Evolutionary conservation across 225 moss, liverwort and hornwort species (phyloP).

Genomic region (Polytrichum formosum): DNA sequence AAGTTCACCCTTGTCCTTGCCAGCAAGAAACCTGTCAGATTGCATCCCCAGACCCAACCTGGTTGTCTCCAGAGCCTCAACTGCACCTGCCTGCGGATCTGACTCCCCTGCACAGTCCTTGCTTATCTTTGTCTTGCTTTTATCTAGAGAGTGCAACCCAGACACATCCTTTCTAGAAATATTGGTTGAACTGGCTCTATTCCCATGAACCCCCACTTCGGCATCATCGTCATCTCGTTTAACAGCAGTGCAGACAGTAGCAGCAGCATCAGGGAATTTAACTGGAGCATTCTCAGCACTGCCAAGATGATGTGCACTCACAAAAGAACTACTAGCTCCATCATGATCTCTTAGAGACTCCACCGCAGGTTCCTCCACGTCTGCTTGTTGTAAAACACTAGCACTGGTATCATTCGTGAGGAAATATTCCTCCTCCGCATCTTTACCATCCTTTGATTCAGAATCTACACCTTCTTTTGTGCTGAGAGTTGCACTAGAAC

Average conservation of each 20-base stretch:
- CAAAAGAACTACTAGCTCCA: slow-evolving; percentile 14
- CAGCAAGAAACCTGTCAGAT: slow-evolving; percentile 23
- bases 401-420: slow-evolving; percentile 3
- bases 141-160: neutral
- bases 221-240: slow-evolving; percentile 28
- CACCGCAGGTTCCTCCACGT: slow-evolving; percentile 27
- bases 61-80: slow-evolving; percentile 26
- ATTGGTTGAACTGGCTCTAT: slow-evolving; percentile 20
- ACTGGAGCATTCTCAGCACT: slow-evolving; percentile 4
- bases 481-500: slow-evolving; percentile 18
- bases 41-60: slow-evolving; percentile 25
- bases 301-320: slow-evolving; percentile 22
- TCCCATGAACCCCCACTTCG: slow-evolving; percentile 20
- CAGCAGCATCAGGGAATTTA: neutral
- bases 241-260: neutral
- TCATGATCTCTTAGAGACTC: slow-evolving; percentile 23
- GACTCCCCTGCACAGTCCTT: slow-evolving; percentile 32
- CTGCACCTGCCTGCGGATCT: slow-evolving; percentile 15
- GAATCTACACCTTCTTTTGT: neutral
- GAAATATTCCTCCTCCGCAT: neutral
- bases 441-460: neutral
- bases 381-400: slow-evolving; percentile 26
- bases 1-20: slow-evolving; percentile 22
- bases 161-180: slow-evolving; percentile 19
- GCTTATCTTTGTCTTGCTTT: slow-evolving; percentile 25